Percentiles rank a stretch among this genome's conserved stretches.
phyloP scores from a whole-genome alignment of 2,329 filamentous ascomycete genomes.

The Teratosphaeriaceae sp. region DNA sequence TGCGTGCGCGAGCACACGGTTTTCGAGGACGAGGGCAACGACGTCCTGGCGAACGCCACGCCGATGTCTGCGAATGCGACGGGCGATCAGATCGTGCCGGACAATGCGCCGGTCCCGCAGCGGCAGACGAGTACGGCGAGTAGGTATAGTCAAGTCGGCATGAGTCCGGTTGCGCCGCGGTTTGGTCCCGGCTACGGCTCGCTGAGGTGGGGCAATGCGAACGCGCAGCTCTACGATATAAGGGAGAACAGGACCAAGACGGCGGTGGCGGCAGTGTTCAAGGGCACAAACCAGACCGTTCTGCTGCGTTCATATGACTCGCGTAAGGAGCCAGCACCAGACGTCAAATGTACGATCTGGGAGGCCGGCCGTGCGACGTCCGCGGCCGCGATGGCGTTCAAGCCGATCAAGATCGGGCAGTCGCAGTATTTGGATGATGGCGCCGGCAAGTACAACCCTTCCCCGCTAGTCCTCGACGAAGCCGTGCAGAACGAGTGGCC shows the following conservation, averaged over 20 bases:
- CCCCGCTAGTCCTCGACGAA: conserved; percentile 80
- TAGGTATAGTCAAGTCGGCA: conserved; percentile 69
- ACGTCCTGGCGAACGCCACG: conserved; percentile 46
- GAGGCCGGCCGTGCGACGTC: conserved; percentile 92
- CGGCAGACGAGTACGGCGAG: conserved; percentile 74
- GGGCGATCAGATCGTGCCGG: conserved; percentile 22
- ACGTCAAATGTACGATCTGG: conserved; percentile 95
- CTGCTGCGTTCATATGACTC: conserved; percentile 93
- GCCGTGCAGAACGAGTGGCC: conserved; percentile 92
- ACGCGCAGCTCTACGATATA: conserved; percentile 81
- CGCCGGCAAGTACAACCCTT: conserved; percentile 82
- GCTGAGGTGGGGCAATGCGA: conserved; percentile 67
- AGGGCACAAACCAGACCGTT: conserved; percentile 63
- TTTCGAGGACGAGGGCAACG: conserved; percentile 75
- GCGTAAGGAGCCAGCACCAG: conserved; percentile 78
- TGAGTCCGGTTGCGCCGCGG: conserved; percentile 53
- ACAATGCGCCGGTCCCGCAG: conserved; percentile 32
- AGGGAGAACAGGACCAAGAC: conserved; percentile 67
- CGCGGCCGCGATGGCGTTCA: conserved; percentile 88
- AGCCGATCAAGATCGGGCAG: conserved; percentile 89
- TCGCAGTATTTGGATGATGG: conserved; percentile 93
- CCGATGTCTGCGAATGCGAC: conserved; percentile 42
- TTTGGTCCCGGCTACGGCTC: conserved; percentile 42
- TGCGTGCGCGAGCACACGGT: conserved; percentile 73
- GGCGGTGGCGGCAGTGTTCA: conserved; percentile 84